phyloP scores from a whole-genome alignment of 164 flowering plant genomes.

The Aristolochia contorta region DNA sequence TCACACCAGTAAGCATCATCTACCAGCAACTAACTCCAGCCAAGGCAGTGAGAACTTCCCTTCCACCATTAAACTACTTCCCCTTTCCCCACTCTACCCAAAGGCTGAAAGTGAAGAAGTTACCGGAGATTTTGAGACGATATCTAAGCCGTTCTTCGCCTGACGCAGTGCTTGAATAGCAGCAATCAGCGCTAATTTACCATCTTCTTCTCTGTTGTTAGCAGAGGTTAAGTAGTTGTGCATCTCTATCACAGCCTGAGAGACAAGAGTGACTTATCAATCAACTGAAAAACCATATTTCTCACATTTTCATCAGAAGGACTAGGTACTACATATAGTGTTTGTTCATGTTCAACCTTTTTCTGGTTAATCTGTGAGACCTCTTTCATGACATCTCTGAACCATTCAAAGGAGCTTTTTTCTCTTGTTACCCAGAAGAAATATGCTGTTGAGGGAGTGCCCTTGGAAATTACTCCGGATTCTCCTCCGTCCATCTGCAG shows the following conservation, averaged over 20 bases:
- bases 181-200: conserved; percentile 27
- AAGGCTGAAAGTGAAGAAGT: not conserved
- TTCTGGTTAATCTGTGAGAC: conserved; percentile 17
- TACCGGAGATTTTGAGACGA: conserved; percentile 34
- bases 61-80: too few species aligned
- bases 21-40: not conserved
- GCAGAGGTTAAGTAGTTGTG: conserved; percentile 34
- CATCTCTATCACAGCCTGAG: conserved; percentile 35
- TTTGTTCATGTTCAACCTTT: conserved; percentile 20
- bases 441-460: conserved; percentile 31
- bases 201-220: conserved; percentile 34
- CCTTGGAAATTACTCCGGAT: conserved; percentile 10
- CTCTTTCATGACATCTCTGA: conserved; percentile 37
- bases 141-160: conserved; percentile 28
- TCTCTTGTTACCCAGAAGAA: conserved; percentile 54
- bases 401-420: conserved; percentile 51
- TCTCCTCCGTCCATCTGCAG: conserved; percentile 17
- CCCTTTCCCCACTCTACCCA: not conserved
- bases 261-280: too few species aligned
- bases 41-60: not conserved
- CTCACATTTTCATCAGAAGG: too few species aligned
- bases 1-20: not conserved
- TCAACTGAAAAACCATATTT: too few species aligned
- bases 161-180: conserved; percentile 30
- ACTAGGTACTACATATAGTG: too few species aligned